phyloP scores from a whole-genome alignment of 306 rosid species.

The Quercus wislizeni region DNA sequence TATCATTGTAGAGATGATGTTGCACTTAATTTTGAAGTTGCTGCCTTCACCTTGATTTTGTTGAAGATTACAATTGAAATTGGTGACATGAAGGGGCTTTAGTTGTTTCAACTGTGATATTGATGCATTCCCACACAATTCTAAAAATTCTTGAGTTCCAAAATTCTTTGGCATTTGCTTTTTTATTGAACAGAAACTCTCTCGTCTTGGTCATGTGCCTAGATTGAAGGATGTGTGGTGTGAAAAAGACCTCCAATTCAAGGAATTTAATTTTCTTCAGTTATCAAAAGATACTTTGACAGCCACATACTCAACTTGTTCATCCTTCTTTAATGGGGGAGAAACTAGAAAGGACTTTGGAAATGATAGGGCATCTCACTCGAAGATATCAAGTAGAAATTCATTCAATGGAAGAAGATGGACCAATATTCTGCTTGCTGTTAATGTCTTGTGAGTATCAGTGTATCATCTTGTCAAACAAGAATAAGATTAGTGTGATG shows the following conservation, averaged over 20 bases:
- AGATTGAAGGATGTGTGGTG: slow-evolving; percentile 54
- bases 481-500: not conserved
- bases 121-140: not conserved
- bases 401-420: slow-evolving; percentile 55
- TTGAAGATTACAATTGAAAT: not conserved
- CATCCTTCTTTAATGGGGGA: slow-evolving; percentile 54
- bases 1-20: not conserved
- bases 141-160: not conserved
- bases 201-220: slow-evolving; percentile 32
- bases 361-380: slow-evolving; percentile 38
- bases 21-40: not conserved
- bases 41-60: not conserved
- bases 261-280: slow-evolving; percentile 33
- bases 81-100: not conserved
- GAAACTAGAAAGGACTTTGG: slow-evolving; percentile 36
- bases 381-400: slow-evolving; percentile 33
- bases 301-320: slow-evolving; percentile 48
- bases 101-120: not conserved
- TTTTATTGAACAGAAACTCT: slow-evolving; percentile 36
- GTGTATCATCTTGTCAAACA: slow-evolving; percentile 1
- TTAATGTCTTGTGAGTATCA: slow-evolving; percentile 73
- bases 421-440: slow-evolving; percentile 79
- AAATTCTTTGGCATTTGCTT: not conserved
- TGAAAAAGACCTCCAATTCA: slow-evolving; percentile 38
- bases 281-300: slow-evolving; percentile 34